phyloP scores from a whole-genome alignment of 352 stramenopile genomes.

The Pythium scleroteichum region DNA sequence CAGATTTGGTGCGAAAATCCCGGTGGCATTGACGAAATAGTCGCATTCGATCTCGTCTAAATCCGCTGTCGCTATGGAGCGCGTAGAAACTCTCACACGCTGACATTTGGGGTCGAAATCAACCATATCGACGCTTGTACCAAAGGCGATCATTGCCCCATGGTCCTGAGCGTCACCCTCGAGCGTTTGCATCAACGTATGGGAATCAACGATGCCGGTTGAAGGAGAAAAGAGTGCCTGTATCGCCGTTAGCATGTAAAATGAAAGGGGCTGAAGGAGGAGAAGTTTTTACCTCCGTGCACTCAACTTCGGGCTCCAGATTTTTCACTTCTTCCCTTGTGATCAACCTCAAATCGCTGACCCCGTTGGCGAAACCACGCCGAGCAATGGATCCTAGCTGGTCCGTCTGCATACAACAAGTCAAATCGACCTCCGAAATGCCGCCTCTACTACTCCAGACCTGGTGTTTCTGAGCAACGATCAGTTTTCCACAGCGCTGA shows the following conservation, averaged over 20 bases:
- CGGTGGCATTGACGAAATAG: constrained; percentile 92
- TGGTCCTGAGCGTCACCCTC: constrained; percentile 90
- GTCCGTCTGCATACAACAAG: constrained; percentile 27
- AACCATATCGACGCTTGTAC: constrained; percentile 57
- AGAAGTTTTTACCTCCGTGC: constrained; percentile 32
- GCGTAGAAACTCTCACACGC: constrained; percentile 3
- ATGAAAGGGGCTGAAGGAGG: neutral
- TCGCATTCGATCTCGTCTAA: constrained; percentile 83
- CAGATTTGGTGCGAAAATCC: constrained; percentile 72
- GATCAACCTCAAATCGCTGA: constrained; percentile 54
- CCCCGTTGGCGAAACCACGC: constrained; percentile 51
- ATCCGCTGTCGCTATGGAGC: constrained; percentile 40
- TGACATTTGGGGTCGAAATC: constrained; percentile 27
- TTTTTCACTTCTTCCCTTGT: constrained; percentile 38
- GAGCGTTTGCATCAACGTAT: constrained; percentile 90
- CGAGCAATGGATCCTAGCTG: constrained; percentile 44
- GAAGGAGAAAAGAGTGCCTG: constrained; percentile 92
- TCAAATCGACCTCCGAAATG: no score
- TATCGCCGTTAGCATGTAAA: no score
- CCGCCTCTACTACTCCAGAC: neutral
- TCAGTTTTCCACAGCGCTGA: constrained; percentile 93
- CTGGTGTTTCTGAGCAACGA: constrained; percentile 88
- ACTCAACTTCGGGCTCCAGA: constrained; percentile 64
- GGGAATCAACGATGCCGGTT: constrained; percentile 95
- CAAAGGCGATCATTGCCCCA: constrained; percentile 80